Percentiles rank a stretch among this genome's conserved stretches.
Conservation (phyloP, 2,329 filamentous ascomycete genomes). For the Aspergillus pseudonomiae region DNA sequence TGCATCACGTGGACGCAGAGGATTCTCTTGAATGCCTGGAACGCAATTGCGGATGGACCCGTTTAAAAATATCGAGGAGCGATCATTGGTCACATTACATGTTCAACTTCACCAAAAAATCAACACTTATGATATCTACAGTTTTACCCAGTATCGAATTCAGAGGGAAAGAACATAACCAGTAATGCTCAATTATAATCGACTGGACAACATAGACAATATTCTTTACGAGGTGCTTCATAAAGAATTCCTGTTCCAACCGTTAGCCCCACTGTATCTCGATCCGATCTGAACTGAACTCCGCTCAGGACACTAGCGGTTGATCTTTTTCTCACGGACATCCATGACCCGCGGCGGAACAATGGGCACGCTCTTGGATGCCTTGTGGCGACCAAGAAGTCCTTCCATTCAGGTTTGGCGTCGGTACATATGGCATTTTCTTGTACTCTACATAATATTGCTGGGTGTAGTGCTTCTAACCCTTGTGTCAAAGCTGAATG, state of each 20-base stretch:
- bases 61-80: slow-evolving; percentile 1
- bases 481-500: slow-evolving; percentile 1
- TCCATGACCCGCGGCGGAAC: neutral
- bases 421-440: neutral
- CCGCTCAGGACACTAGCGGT: slow-evolving; percentile 2
- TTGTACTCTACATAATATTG: neutral
- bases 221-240: neutral
- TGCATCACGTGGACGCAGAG: neutral
- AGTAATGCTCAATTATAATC: neutral
- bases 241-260: neutral
- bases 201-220: neutral
- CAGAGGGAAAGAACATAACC: neutral
- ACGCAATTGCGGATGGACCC: too few species aligned
- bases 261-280: neutral
- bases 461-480: neutral
- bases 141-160: neutral
- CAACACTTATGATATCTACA: neutral
- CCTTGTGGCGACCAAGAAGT: neutral
- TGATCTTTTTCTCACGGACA: slow-evolving; percentile 6
- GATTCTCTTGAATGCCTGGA: neutral
- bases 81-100: neutral
- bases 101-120: neutral
- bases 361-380: neutral
- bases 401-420: neutral
- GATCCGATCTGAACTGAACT: neutral